Percentiles rank a stretch among this genome's conserved stretches.
Conservation (phyloP, 1,284 basidiomycete genomes). For the Testicularia cyperi region DNA sequence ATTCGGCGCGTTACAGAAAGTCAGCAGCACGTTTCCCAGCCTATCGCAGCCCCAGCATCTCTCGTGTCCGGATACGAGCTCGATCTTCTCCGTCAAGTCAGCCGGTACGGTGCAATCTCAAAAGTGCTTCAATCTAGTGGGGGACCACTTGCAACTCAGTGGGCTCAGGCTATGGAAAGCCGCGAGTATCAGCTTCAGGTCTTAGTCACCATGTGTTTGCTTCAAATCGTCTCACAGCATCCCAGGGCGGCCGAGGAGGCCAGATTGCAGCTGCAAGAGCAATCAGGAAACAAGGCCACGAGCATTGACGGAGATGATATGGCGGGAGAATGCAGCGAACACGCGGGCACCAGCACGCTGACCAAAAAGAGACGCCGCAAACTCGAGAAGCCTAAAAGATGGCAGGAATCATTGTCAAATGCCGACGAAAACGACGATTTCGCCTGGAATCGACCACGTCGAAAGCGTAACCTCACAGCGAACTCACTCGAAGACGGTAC, state of each 20-base stretch:
- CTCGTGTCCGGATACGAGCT: not conserved
- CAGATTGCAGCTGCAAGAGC: not conserved
- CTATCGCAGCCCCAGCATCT: too few species aligned
- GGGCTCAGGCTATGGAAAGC: slow-evolving; percentile 30
- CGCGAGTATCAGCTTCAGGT: slow-evolving; percentile 41
- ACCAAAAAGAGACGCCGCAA: slow-evolving; percentile 23
- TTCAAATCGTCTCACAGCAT: slow-evolving; percentile 28
- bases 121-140: too few species aligned
- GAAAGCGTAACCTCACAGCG: slow-evolving; percentile 6
- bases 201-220: slow-evolving; percentile 23
- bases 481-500: slow-evolving; percentile 15
- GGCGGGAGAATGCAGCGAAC: too few species aligned
- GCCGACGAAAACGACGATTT: slow-evolving; percentile 18
- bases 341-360: too few species aligned
- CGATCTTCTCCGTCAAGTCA: not conserved
- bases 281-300: not conserved
- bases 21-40: too few species aligned
- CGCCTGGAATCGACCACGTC: slow-evolving; percentile 23
- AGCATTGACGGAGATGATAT: too few species aligned
- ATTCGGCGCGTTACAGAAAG: not conserved
- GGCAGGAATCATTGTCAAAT: slow-evolving; percentile 16
- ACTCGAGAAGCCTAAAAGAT: slow-evolving; percentile 29
- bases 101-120: not conserved
- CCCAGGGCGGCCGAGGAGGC: slow-evolving; percentile 21
- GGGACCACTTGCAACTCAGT: slow-evolving; percentile 2